Base-by-base conservation (phyloP, 176 grass and related monocot genomes). In the Oryza nivara region DNA sequence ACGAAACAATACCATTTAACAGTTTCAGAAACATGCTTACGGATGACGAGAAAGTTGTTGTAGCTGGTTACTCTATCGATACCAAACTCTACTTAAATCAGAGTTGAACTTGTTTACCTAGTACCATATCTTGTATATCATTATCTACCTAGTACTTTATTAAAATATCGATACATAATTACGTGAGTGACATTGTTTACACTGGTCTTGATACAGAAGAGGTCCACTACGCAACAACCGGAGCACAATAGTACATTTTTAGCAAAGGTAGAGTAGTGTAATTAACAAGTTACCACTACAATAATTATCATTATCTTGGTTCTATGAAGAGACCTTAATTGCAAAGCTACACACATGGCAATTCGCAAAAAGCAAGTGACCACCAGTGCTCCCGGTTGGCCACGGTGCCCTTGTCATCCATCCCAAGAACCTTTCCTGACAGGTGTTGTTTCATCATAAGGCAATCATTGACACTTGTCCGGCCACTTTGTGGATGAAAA, bases 401-500 rank as follows among this genome's bases (percentile, higher is more conserved):
- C 58, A 40, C 13, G 67, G 6, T 16, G 16, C 12, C 19, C 25
- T 13, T 0, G 2, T 3, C 70, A 32, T 46, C 56, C 66, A 82
- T 82, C 88, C 65, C 79, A 2, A 78, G 3, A 15, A 54, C 68
- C 68, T 68, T 73, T 67, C 67, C 60, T 49, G 84, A 83, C 88
- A 90, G 84, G 84, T 86, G 84, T 74, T 83, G 19, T 4, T 7
- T 83, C 79, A 78, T 90, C 60, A 86, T 78, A 78, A 6, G 73
- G 36, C 83, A 86, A 82, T 90, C 34, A 90, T 90, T 90, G 88
- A 86, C 88, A 90, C 68, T 79, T 86, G 79, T 78, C 79, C 74
- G 83, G 34, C 13, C 34, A 72, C 25, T 76, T 72, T 44, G 78
- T 60, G 32, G 68, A 28, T 0, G 16, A 34, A 67, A n/a, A 80